Percentiles rank a stretch among this genome's conserved stretches.
These are phyloP conservation scores for Flagelloscypha sp. DNA, from an alignment of 768 basidiomycete species.

Conservation along the genomic window DNA sequence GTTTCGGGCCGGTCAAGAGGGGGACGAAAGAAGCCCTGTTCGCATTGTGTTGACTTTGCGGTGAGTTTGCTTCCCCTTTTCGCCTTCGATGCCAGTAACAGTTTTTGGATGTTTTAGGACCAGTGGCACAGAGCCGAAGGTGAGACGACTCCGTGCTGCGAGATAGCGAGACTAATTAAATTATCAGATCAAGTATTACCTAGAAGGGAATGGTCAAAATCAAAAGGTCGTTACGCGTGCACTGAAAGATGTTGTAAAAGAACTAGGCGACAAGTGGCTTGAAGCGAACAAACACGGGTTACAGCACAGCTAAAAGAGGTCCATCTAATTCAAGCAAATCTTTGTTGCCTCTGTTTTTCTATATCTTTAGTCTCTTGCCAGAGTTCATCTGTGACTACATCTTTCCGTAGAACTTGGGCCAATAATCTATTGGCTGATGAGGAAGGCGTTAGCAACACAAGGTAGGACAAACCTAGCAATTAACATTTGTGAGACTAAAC, in stretches of 20 bases:
- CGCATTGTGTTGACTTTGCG: conserved; percentile 67
- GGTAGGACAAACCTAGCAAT: conserved; percentile 51
- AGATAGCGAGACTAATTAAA: conserved; percentile 1
- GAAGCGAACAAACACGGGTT: conserved; percentile 42
- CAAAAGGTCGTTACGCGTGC: too few species aligned
- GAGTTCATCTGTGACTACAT: conserved; percentile 6
- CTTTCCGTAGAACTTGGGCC: conserved; percentile 2
- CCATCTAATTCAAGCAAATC: conserved; percentile 5
- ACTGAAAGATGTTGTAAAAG: conserved; percentile 49
- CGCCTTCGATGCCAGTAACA: background rate
- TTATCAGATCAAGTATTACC: conserved; percentile 85
- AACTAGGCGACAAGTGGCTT: conserved; percentile 63
- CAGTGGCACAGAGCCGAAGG: conserved; percentile 89
- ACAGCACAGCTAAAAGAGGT: conserved; percentile 21
- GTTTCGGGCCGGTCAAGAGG: conserved; percentile 46
- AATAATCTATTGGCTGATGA: background rate
- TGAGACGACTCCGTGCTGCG: conserved; percentile 16
- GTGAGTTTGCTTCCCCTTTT: conserved; percentile 25
- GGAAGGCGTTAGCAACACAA: conserved; percentile 5
- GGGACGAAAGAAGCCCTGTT: conserved; percentile 32
- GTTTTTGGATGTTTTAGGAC: conserved; percentile 50
- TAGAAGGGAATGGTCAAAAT: conserved; percentile 70
- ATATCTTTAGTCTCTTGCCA: conserved; percentile 19
- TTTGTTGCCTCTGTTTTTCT: conserved; percentile 27
- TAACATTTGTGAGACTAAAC: conserved; percentile 60